Evolutionary conservation across 148 eudicot genomes (phyloP).

Genomic region (Chenopodium quinoa): DNA sequence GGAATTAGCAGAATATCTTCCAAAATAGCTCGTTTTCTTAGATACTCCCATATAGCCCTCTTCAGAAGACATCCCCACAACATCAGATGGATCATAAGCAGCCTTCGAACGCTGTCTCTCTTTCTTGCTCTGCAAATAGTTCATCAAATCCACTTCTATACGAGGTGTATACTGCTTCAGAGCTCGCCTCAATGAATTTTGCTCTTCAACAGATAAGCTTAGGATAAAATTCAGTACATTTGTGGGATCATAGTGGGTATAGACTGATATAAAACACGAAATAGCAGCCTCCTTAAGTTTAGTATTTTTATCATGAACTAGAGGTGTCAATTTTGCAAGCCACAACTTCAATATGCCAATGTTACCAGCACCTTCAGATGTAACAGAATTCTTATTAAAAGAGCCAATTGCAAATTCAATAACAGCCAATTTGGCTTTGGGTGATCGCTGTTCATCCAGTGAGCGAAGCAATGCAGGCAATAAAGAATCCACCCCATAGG

Average conservation of each 20-base stretch:
- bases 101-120: constrained; percentile 80
- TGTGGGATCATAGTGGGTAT: constrained; percentile 78
- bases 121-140: constrained; percentile 83
- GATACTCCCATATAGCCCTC: constrained; percentile 77
- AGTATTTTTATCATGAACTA: constrained; percentile 88
- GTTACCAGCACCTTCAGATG: constrained; percentile 76
- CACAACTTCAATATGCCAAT: constrained; percentile 83
- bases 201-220: constrained; percentile 90
- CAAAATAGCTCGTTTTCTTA: constrained; percentile 64
- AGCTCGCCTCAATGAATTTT: constrained; percentile 89
- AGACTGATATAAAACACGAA: constrained; percentile 87
- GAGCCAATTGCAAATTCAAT: constrained; percentile 91
- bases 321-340: constrained; percentile 90
- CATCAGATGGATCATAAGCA: constrained; percentile 79
- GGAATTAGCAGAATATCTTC: constrained; percentile 73
- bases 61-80: constrained; percentile 83
- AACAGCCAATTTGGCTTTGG: constrained; percentile 95
- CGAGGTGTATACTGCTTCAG: constrained; percentile 97
- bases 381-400: constrained; percentile 74
- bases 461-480: constrained; percentile 96
- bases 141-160: constrained; percentile 96
- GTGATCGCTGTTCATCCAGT: constrained; percentile 94
- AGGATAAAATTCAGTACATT: constrained; percentile 85
- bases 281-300: constrained; percentile 92
- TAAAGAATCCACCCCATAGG: constrained; percentile 89